phyloP scores from a whole-genome alignment of 2,329 filamentous ascomycete genomes.

The Alternaria ventricosa region DNA sequence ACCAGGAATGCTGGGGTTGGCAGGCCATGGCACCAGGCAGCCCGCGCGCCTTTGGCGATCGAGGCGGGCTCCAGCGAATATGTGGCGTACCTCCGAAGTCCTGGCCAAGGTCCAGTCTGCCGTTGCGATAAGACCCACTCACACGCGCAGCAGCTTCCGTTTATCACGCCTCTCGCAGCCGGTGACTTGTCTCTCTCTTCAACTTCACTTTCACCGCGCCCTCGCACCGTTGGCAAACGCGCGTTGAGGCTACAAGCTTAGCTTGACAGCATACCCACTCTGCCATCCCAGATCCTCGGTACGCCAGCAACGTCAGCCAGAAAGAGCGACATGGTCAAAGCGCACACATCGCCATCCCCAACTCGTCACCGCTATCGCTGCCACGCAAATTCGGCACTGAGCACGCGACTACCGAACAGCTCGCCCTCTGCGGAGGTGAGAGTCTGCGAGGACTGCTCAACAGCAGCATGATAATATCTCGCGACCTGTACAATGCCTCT shows the following conservation, averaged over 20 bases:
- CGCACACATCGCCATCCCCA: constrained; percentile 28
- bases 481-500: constrained; percentile 53
- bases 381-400: constrained; percentile 26
- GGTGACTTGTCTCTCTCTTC: constrained; percentile 12
- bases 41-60: constrained; percentile 22
- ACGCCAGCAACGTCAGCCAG: constrained; percentile 32
- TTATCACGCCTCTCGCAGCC: constrained; percentile 16
- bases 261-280: constrained; percentile 27
- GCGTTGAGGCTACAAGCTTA: not conserved
- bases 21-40: constrained; percentile 23
- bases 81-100: constrained; percentile 21
- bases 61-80: constrained; percentile 18
- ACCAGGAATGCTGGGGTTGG: constrained; percentile 19
- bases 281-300: constrained; percentile 34
- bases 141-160: constrained; percentile 12
- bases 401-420: constrained; percentile 42
- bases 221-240: not conserved
- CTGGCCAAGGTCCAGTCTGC: constrained; percentile 19
- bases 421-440: constrained; percentile 51
- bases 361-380: constrained; percentile 27
- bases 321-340: constrained; percentile 47
- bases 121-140: constrained; percentile 35
- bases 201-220: constrained; percentile 9
- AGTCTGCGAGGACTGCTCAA: constrained; percentile 38
- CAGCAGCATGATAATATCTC: constrained; percentile 44